Base-by-base conservation (phyloP, 306 rosid species). In the Trifolium subterraneum region DNA sequence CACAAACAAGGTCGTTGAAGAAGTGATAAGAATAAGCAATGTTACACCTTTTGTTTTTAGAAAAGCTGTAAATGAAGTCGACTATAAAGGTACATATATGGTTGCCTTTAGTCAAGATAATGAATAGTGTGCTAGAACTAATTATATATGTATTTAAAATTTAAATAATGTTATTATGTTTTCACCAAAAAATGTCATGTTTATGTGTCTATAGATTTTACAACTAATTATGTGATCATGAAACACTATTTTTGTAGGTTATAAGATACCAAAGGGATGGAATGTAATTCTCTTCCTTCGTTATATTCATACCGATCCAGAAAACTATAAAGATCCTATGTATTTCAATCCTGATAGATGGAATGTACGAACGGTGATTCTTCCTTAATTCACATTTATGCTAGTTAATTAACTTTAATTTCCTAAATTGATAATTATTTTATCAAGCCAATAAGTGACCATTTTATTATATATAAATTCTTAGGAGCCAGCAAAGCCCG, bases 1-100 rank as follows among this genome's bases (percentile, higher is more conserved):
- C 81, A 82, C 86, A 54, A 77, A 47, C 72, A 79, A 70, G 83
- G 88, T 77, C 6, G 80, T 84, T n/a, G 86, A 84, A 61, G 83
- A 84, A 73, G 75, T 76, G 15, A 70, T 84, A 45, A 77, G 86
- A 71, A 22, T 82, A 78, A 86, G 80, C 14, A 79, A 84, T 47
- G 33, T 87, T 84, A 19, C 85, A 10, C 5, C 66, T 4, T 36
- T 81, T 44, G 0, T 18, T 22, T 81, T 78, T 71, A 79, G 86
- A 11, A 33, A 6, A 9, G 75, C 8, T 18, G 22, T n/a, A 11
- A 55, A 78, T 33, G 86, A 86, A 20, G 72, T 44, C 22, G 68
- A 83, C 22, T 83, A 81, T 39, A 75, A 81, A 69, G 90, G 86
- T 72, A 64, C 12, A 6, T 35, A 7, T 7, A 36, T 52, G 11